Conservation (phyloP, 257 asterid species). For the Solanum sitiens region DNA sequence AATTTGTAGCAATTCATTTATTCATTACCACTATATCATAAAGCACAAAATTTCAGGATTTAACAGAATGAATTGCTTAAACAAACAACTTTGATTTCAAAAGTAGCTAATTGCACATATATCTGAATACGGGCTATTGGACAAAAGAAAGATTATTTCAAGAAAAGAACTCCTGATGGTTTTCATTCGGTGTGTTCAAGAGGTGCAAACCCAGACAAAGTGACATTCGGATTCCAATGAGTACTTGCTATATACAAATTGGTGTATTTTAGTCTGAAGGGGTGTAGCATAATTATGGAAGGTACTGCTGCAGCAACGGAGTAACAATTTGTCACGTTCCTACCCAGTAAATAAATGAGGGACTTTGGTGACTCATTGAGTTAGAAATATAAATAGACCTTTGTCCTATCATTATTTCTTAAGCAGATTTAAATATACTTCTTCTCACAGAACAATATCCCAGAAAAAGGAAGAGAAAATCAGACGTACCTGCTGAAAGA, state of each 20-base stretch:
- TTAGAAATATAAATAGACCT: background rate
- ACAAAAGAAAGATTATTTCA: background rate
- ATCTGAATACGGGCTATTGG: background rate
- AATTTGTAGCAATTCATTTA: background rate
- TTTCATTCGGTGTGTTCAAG: background rate
- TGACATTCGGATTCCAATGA: background rate
- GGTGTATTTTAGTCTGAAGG: background rate
- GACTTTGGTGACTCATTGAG: background rate
- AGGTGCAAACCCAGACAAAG: background rate
- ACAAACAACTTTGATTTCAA: background rate
- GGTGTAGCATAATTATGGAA: background rate
- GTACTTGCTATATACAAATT: background rate
- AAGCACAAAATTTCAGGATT: background rate
- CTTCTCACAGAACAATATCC: background rate
- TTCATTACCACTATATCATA: background rate
- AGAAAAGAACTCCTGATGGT: background rate
- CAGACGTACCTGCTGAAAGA: slow-evolving; percentile 52
- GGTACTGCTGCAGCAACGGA: background rate
- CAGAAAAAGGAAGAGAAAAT: background rate
- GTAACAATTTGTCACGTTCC: background rate
- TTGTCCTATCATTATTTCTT: background rate
- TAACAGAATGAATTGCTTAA: background rate
- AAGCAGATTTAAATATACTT: background rate
- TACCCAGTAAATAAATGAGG: background rate
- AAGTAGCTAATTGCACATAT: background rate